Conservation (phyloP, 2,329 filamentous ascomycete species). For the Neospermospora avenae region DNA sequence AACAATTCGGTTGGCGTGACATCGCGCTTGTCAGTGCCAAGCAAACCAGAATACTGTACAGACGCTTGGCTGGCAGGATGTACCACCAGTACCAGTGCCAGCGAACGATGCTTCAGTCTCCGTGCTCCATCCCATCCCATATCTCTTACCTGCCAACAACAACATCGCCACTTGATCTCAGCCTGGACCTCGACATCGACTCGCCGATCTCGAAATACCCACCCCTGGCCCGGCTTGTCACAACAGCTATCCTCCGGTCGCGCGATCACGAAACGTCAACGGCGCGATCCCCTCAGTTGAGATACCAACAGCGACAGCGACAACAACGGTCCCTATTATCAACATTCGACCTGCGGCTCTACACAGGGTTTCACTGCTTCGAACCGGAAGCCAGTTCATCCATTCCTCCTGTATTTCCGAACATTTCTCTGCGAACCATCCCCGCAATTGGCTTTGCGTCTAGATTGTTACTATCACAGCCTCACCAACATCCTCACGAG, state of each 20-base stretch:
- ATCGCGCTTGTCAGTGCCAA: neutral
- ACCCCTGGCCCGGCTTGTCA: neutral
- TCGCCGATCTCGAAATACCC: constrained; percentile 8
- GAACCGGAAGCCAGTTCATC: constrained; percentile 2
- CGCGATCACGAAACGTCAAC: neutral
- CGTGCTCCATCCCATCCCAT: neutral
- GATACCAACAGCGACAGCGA: neutral
- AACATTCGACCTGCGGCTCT: neutral
- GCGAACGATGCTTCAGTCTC: neutral
- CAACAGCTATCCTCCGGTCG: neutral
- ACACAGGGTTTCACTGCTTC: neutral
- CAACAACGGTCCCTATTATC: neutral
- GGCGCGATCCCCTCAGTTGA: neutral
- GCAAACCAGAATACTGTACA: neutral
- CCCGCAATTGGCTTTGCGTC: neutral
- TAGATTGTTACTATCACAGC: constrained; percentile 4
- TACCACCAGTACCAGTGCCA: neutral
- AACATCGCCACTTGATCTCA: constrained; percentile 9
- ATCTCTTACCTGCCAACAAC: neutral
- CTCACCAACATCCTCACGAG: constrained; percentile 3
- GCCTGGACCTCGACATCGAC: constrained; percentile 1
- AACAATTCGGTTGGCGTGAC: too few relatives aligned
- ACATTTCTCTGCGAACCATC: neutral
- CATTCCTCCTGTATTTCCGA: neutral
- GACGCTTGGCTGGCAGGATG: neutral